Percentiles rank a stretch among this genome's conserved stretches.
Evolutionary conservation across 148 eudicot species (phyloP).

Genomic region (Silene latifolia): DNA sequence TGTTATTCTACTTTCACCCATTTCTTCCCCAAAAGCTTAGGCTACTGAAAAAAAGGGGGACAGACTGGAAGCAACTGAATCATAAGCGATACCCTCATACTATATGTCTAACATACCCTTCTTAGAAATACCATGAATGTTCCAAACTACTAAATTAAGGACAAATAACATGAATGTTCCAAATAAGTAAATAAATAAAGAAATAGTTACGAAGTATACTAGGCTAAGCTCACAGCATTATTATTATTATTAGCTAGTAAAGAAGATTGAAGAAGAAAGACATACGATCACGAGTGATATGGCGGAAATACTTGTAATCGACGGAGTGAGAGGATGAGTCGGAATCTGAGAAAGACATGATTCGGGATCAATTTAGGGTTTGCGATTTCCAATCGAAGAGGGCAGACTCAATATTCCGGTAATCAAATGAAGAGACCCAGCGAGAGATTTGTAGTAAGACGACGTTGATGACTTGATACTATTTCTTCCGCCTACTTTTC

Average conservation of each 20-base stretch:
- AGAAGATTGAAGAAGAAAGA: slow-evolving; percentile 12
- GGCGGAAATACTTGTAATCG: slow-evolving; percentile 62
- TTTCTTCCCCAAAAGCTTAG: too few relatives aligned
- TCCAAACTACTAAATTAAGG: too few relatives aligned
- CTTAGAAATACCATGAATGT: too few relatives aligned
- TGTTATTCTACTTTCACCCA: too few relatives aligned
- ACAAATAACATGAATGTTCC: too few relatives aligned
- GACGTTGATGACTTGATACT: background rate
- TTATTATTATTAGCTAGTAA: background rate
- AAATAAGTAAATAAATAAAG: background rate
- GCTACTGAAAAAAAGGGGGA: too few relatives aligned
- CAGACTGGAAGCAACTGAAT: too few relatives aligned
- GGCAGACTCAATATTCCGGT: too few relatives aligned
- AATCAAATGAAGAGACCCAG: too few relatives aligned
- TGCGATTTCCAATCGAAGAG: background rate
- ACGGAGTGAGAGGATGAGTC: slow-evolving; percentile 57
- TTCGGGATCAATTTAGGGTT: background rate
- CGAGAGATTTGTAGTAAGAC: slow-evolving; percentile 9
- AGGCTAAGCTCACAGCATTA: background rate
- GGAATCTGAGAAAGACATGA: slow-evolving; percentile 86
- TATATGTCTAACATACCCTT: background rate
- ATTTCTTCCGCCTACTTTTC: background rate
- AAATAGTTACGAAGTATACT: background rate
- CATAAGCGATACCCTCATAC: background rate
- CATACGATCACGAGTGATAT: slow-evolving; percentile 82